Percentiles rank a stretch among this genome's conserved stretches.
Conservation (phyloP, 176 grass and related monocot species). For the Bolboschoenus planiculmis region DNA sequence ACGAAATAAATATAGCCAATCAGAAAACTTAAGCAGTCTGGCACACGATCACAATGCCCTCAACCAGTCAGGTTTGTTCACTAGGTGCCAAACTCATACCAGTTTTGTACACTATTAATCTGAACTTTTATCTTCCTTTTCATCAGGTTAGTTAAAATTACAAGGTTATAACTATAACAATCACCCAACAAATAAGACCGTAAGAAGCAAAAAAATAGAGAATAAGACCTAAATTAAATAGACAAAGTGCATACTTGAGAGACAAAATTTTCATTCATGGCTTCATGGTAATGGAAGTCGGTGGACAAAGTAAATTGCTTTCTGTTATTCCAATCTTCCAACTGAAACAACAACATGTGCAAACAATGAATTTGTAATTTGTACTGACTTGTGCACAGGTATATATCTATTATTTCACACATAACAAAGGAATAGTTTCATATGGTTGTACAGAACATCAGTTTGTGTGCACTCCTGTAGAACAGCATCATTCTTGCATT, state of each 20-base stretch:
- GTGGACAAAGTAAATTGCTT: constrained; percentile 66
- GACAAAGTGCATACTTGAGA: constrained; percentile 52
- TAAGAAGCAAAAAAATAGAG: neutral
- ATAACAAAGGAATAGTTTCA: neutral
- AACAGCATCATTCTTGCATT: neutral
- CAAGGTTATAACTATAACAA: neutral
- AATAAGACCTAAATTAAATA: neutral
- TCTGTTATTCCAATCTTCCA: constrained; percentile 97
- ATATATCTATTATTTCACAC: neutral
- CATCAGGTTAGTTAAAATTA: neutral
- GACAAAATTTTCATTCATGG: constrained; percentile 91
- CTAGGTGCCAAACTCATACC: neutral
- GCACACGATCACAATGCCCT: neutral
- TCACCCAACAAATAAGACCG: no score
- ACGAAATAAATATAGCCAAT: neutral
- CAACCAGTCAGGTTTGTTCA: neutral
- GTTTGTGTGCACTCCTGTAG: neutral
- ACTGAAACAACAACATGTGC: constrained; percentile 30
- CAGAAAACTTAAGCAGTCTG: constrained; percentile 18
- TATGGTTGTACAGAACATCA: neutral
- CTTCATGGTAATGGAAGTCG: constrained; percentile 94
- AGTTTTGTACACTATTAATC: neutral
- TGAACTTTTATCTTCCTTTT: neutral
- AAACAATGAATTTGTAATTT: neutral
- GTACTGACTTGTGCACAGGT: neutral